Evolutionary conservation across 129 eudicot genomes (phyloP), one percentile per base, ranked within the genome.

Genomic region (carrot (Daucus carota)): DNA sequence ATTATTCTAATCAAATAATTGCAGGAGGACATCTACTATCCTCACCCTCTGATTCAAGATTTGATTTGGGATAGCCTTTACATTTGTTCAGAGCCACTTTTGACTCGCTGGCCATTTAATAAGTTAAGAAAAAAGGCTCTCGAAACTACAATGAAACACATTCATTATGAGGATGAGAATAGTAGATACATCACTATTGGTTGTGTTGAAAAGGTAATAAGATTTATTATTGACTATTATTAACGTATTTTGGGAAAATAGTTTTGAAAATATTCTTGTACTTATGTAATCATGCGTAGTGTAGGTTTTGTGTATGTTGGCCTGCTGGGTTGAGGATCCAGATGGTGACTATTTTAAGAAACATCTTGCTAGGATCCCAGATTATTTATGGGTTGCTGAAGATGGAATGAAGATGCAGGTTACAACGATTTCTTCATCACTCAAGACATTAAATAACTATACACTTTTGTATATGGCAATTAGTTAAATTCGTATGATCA

Each of bases 391-490:
- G 98, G 78, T 92, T 74, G 92, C 90, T 29, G 98, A 92, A 83
- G 98, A 92, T 80, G 98, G 98, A 78, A 92, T 92, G 96, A 92
- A 90, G 80, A 90, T 93, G 95, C 98, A 89, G 93, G 97, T 90
- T 2, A 59, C 22, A 43, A 70, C 20, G 3, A 4, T 29, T 0
- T 65, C 13, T 43, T 59, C 5, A n/a, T n/a, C 63, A 54, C 10
- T 1, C 29, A 54, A 54, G 31, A 54, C 22, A 54, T 1, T 54
- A 8, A 1, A 54, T n/a, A 50, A 20, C 22, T 22, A 52, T 1
- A 24, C 20, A 52, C 62, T 22, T 52, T 20, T 1, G 62, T 52
- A 52, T 26, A 26, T 32, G 6, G 34, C 33, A 31, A 28, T 18
- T 47, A 11, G 16, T 60, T 18, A 16, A 28, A 28, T 16, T 14